Conservation (phyloP, 139 green algal genomes). For the Chlorella sp. region DNA sequence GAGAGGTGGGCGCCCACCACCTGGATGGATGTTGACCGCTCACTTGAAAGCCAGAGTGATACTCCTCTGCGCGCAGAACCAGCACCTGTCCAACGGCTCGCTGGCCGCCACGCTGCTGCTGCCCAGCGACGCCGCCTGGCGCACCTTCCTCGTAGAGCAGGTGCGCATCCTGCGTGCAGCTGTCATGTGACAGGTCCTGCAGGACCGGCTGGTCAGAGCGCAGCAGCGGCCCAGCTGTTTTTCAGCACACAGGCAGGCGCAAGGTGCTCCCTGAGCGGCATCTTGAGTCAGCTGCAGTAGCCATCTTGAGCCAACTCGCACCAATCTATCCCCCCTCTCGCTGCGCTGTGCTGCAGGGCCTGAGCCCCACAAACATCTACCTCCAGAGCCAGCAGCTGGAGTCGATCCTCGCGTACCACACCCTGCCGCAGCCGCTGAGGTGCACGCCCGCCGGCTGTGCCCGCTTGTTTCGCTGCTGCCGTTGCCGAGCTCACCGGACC, state of each 20-base stretch:
- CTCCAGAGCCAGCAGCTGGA: not conserved
- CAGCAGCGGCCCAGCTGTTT: not conserved
- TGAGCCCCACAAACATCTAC: conserved; percentile 12
- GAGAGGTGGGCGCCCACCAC: no score
- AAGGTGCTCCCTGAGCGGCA: no score
- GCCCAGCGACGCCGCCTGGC: not conserved
- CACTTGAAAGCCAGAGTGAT: no score
- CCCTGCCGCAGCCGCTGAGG: conserved; percentile 19
- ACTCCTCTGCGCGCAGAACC: not conserved
- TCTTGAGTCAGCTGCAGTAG: no score
- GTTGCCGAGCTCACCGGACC: no score
- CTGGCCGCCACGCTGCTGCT: conserved; percentile 24
- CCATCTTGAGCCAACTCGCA: not conserved
- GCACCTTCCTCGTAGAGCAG: not conserved
- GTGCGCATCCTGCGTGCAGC: not conserved
- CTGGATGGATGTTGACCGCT: no score
- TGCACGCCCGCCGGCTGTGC: no score
- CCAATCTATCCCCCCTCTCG: not conserved
- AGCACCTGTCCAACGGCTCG: not conserved
- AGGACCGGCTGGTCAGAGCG: not conserved
- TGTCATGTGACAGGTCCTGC: no score
- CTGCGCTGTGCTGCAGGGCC: not conserved
- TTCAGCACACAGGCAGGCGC: not conserved
- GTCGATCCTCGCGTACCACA: conserved; percentile 18
- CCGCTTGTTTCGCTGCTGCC: not conserved